Evolutionary conservation across 305 asterid genomes (phyloP).

Genomic region (Vinca major): DNA sequence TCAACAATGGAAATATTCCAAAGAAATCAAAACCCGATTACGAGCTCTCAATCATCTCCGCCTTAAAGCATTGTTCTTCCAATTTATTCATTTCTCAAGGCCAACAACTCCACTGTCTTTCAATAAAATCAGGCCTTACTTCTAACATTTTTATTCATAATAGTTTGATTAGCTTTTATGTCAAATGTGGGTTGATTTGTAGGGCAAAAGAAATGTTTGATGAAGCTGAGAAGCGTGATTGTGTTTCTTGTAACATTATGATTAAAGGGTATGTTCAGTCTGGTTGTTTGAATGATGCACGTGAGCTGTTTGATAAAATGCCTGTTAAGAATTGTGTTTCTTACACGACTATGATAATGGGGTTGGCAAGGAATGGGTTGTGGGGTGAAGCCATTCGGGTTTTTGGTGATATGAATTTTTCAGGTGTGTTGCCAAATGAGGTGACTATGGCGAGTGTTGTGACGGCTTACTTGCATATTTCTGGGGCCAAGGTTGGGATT

Average conservation of each 20-base stretch:
- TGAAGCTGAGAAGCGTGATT: constrained; percentile 32
- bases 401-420: constrained; percentile 54
- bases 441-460: constrained; percentile 73
- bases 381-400: constrained; percentile 40
- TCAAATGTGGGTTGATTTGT: constrained; percentile 42
- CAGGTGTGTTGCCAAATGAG: constrained; percentile 58
- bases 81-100: constrained; percentile 39
- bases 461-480: constrained; percentile 40
- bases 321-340: constrained; percentile 48
- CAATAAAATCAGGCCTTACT: constrained; percentile 49
- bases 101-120: constrained; percentile 47
- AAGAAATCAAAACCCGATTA: constrained; percentile 19
- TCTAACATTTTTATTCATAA: constrained; percentile 56
- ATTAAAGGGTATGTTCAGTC: constrained; percentile 40
- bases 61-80: constrained; percentile 53
- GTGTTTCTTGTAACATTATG: constrained; percentile 69
- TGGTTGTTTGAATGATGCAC: constrained; percentile 46
- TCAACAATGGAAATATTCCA: constrained; percentile 18
- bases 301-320: constrained; percentile 69
- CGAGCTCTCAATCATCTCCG: constrained; percentile 44
- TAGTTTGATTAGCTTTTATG: constrained; percentile 75
- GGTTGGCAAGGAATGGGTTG: constrained; percentile 45
- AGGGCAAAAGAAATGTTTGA: constrained; percentile 49
- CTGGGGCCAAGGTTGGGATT: constrained; percentile 22
- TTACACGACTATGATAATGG: constrained; percentile 74